Evolutionary conservation across 495 filamentous ascomycete species (phyloP).

Genomic region (Cenococcum geophilum): DNA sequence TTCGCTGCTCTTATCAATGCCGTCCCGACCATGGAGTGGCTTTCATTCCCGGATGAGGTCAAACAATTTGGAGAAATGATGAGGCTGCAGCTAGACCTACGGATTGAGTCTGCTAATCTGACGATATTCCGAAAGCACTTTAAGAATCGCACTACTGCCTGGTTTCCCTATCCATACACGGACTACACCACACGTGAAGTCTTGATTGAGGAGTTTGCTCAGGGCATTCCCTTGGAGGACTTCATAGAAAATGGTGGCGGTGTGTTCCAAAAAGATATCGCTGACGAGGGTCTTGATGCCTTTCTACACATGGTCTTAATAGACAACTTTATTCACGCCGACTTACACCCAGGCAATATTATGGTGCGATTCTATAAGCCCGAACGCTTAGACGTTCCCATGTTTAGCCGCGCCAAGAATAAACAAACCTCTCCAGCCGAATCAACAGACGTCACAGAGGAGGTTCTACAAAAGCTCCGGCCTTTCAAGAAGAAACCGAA

Average conservation of each 20-base stretch:
- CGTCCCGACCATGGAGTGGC: conserved; percentile 95
- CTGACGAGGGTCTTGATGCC: conserved; percentile 93
- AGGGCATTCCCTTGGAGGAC: conserved; percentile 82
- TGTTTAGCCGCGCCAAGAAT: conserved; percentile 44
- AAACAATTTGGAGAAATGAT: conserved; percentile 97
- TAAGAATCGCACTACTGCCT: conserved; percentile 79
- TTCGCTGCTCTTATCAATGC: conserved; percentile 80
- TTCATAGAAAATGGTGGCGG: conserved; percentile 90
- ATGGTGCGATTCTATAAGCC: conserved; percentile 99
- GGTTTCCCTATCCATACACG: conserved; percentile 90
- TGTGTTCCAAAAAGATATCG: conserved; percentile 87
- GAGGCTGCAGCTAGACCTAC: conserved; percentile 88
- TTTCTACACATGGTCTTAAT: conserved; percentile 96
- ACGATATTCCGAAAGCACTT: conserved; percentile 87
- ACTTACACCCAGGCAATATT: conserved; percentile 97
- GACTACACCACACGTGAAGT: conserved; percentile 89
- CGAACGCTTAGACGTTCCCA: conserved; percentile 57
- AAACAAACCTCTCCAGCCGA: conserved; percentile 33
- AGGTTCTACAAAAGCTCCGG: conserved; percentile 70
- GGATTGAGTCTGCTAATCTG: conserved; percentile 90
- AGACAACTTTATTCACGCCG: conserved; percentile 98
- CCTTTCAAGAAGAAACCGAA: conserved; percentile 60
- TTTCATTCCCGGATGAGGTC: conserved; percentile 93
- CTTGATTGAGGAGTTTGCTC: conserved; percentile 90
- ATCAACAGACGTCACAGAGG: conserved; percentile 72